Base-by-base conservation (phyloP, 768 basidiomycete genomes). In the Daedaleopsis nitida region DNA sequence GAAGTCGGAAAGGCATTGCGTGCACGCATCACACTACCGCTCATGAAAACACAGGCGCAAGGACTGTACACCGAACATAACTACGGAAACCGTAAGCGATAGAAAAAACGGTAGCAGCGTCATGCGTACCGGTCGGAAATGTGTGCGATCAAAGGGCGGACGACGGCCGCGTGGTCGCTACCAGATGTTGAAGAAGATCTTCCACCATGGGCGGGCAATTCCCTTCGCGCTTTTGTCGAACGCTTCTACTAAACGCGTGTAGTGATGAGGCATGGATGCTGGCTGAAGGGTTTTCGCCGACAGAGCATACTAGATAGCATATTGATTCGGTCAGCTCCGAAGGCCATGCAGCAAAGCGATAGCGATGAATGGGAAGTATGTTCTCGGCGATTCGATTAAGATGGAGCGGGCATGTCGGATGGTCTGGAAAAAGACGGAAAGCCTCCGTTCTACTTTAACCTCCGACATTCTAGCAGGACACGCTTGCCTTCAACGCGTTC, bases 121-220 rank as follows among this genome's bases (percentile, higher is more conserved):
- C 3, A 32, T 27, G 19, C 43, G 50, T 19, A 21, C 9, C 45
- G 34, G 12, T 16, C 49, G 38, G 21, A 37, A 8, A 3, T 10
- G 6, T 16, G 32, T 17, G 17, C 19, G 21, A 21, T 35, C 23
- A 13, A 39, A 11, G 52, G 24, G 24, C 11, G 12, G n/a, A 23
- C 24, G 32, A 10, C 17, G 27, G 21, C 17, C 24, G 3, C 23
- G 43, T 23, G 47, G 35, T 24, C 52, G 59, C 75, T 80, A 87
- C 89, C 90, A 91, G 60, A 91, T 79, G 42, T 84, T 83, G 65
- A 93, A 87, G 72, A 93, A 89, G 45, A 88, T 75, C 72, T 93
- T 91, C 91, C 91, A 93, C 87, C 87, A 86, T 2, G 91, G 89
- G 57, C 91, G 78, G 37, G 82, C 82, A 47, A 91, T 88, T n/a